Base-by-base conservation (phyloP, 257 asterid species). In the Perilla frutescens region DNA sequence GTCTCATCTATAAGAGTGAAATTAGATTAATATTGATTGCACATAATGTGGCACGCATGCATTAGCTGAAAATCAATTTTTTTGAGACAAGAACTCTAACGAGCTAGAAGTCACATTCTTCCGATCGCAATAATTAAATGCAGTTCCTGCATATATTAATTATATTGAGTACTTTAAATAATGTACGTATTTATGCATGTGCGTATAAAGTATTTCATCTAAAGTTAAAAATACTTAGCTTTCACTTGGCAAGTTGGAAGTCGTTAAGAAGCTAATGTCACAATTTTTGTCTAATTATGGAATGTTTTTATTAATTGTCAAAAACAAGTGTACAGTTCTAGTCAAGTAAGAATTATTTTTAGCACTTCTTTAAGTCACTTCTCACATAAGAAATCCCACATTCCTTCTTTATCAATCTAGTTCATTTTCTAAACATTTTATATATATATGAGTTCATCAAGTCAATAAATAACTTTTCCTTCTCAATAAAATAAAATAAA, bases 201-300 rank as follows among this genome's bases (percentile, higher is more conserved):
- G 14, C 34, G 2, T 65, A n/a, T 40, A 62, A 43, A 41, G 51
- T 62, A 41, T 62, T 62, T n/a, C 48, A 3, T 45, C 2, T 39
- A 20, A 20, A 20, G 1, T 20, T 13, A 1, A 61, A 41, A 29
- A 11, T 45, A 47, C 61, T 68, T 70, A 80, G 71, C 45, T 79
- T 44, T 82, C 79, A 48, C 36, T 77, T 49, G 74, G 80, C 66
- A 75, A 48, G 57, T 74, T 57, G 26, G 53, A 76, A 78, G 91
- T 75, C 77, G 89, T 84, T 85, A 72, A 66, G 73, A 44, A 64
- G 87, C 65, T 49, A 72, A 76, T 45, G 67, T 85, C 88, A 72
- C 5, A 39, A 36, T 73, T 75, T 79, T 75, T 20, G 83, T 81
- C 73, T 64, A 74, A 34, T 57, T 15, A 63, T 20, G 62, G 63